Evolutionary conservation across 176 grass and related monocot genomes (phyloP), one percentile per base, ranked within the genome.

Genomic region (Dendrocalamus sinicus): DNA sequence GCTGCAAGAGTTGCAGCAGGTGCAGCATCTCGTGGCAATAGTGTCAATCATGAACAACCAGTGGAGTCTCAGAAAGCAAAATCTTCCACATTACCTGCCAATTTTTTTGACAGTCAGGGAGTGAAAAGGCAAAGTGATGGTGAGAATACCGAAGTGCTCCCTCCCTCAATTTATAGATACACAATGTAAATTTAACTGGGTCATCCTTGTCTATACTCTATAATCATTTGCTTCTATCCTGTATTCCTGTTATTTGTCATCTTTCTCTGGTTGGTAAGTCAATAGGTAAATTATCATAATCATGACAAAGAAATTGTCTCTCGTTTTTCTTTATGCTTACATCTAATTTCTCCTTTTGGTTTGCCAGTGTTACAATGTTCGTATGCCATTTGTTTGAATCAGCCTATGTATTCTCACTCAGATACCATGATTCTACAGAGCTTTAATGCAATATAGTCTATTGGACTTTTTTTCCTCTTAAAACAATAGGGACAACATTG

Each of bases 21-120:
- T 65, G 75, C 87, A 91, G 74, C 41, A 51, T 84, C 90, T 88
- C 83, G 19, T 70, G 86, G 79, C 35, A 92, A 76, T 80, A 94
- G 46, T 72, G 61, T 55, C 50, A 92, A 84, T 84, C 58, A 82
- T 62, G 90, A 92, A 52, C 87, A 82, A 80, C 54, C 73, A 83
- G 67, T 58, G 17, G 91, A 91, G 22, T n/a, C 82, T 80, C 90
- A 91, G 61, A 96, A 92, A 66, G 20, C 87, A 88, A 95, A 84
- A 80, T 30, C 88, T 73, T 96, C 93, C 63, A 80, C 90, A n/a
- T 71, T 92, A 66, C 94, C 90, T 91, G 77, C 75, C 70, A 87
- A 87, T 47, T 94, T 99, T 80, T 99, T 99, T 86, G 96, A 99
- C 73, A 94, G 82, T 12, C 91, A 99, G 67, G 89, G 88, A 58